phyloP scores from a whole-genome alignment of 1,284 basidiomycete genomes.

The Cryptococcus sp. region DNA sequence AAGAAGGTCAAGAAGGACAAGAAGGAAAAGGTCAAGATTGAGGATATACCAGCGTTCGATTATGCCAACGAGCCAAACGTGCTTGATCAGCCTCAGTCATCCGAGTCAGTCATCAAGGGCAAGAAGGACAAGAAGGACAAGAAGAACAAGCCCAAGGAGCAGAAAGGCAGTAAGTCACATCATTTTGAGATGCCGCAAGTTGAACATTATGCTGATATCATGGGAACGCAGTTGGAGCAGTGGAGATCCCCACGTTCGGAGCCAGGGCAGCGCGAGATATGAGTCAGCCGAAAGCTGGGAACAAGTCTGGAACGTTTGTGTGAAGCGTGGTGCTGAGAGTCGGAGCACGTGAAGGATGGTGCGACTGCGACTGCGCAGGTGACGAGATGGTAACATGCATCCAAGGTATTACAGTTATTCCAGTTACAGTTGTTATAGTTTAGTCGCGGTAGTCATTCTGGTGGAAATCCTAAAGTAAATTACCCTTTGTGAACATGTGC shows the following conservation, averaged over 20 bases:
- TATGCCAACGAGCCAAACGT: constrained; percentile 73
- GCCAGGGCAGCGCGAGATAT: constrained; percentile 42
- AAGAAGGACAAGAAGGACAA: constrained; percentile 31
- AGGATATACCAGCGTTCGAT: constrained; percentile 65
- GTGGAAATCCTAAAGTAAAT: no score
- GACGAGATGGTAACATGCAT: no score
- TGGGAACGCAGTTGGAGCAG: constrained; percentile 24
- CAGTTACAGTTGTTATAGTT: no score
- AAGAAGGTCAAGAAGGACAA: constrained; percentile 28
- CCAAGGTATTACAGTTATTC: no score
- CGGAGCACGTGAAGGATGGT: no score
- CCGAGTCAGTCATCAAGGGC: constrained; percentile 10
- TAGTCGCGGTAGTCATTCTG: no score
- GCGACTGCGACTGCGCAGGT: no score
- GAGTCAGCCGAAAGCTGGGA: constrained; percentile 50
- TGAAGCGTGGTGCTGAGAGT: background rate
- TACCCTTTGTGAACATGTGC: no score
- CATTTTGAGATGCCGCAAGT: background rate
- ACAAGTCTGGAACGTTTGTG: constrained; percentile 41
- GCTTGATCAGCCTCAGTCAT: constrained; percentile 60
- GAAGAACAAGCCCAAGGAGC: constrained; percentile 40
- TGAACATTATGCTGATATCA: constrained; percentile 8
- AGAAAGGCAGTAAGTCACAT: constrained; percentile 9
- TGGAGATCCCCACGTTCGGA: constrained; percentile 49
- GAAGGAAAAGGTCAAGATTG: constrained; percentile 28